Evolutionary conservation across 1,284 basidiomycete species (phyloP).

Genomic region (Cystobasidiaceae sp.): DNA sequence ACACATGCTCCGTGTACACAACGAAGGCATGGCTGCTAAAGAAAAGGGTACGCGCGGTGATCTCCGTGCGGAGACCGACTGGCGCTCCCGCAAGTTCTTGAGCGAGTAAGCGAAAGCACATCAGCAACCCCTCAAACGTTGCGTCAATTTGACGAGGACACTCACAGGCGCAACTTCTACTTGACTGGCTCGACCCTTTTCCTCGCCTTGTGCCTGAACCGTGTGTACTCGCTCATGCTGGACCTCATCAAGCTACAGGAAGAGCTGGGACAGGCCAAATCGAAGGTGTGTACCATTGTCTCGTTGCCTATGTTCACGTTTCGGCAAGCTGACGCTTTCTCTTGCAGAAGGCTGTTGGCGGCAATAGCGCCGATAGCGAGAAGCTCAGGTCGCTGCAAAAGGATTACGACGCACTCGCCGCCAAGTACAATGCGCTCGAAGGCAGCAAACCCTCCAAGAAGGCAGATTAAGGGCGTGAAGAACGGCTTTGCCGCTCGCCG

Average conservation of each 20-base stretch:
- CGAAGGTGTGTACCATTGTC: neutral
- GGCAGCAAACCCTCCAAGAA: constrained; percentile 29
- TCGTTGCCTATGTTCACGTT: neutral
- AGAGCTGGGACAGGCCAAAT: constrained; percentile 43
- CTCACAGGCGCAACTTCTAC: constrained; percentile 43
- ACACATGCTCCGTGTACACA: constrained; percentile 33
- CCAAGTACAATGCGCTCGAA: constrained; percentile 21
- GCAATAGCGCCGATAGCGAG: constrained; percentile 16
- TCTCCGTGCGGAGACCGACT: constrained; percentile 43
- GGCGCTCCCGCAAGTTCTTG: constrained; percentile 44
- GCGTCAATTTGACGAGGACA: neutral
- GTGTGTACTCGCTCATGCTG: constrained; percentile 49
- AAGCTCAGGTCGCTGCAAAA: constrained; percentile 35
- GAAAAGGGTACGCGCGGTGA: constrained; percentile 36
- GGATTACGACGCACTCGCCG: constrained; percentile 36
- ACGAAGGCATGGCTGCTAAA: constrained; percentile 24
- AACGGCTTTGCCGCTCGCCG: too few relatives aligned
- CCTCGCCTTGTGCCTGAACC: constrained; percentile 46
- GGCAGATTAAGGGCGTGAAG: constrained; percentile 14
- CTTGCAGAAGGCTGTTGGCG: constrained; percentile 36
- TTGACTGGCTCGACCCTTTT: constrained; percentile 47
- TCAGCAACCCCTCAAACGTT: neutral
- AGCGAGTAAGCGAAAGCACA: constrained; percentile 14
- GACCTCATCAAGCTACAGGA: constrained; percentile 51
- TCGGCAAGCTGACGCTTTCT: neutral